Evolutionary conservation across 495 filamentous ascomycete genomes (phyloP), one percentile per base, ranked within the genome.

Genomic region (Lasiosphaeris hirsuta): DNA sequence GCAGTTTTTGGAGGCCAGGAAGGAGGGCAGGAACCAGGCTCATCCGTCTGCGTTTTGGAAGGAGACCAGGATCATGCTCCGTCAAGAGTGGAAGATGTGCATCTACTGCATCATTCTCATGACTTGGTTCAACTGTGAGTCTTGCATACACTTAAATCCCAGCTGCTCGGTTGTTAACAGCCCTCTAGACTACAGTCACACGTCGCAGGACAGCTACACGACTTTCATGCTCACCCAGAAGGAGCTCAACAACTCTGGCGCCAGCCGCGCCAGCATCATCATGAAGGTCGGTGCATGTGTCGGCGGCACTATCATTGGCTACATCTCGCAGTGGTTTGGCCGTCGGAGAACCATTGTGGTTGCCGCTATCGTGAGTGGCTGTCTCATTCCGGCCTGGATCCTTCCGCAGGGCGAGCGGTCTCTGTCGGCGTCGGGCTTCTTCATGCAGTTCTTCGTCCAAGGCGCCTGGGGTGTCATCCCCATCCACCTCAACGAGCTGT

Each of bases 381-480:
- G 72, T 39, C 61, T 92, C 10, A 86, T 91, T 54, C 86, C 86
- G 0, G 83, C 86, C 19, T 90, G 85, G 86, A 88, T 90, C 54
- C 76, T 90, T 7, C 87, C 86, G 3, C 66, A 72, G 0, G 71
- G 66, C 37, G 84, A 84, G 70, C 64, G 71, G 0, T 66, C 75
- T 4, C 78, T 92, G 14, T 86, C 84, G 0, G 86, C 75, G 4
- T 77, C 80, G 1, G 87, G 84, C 17, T 92, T 92, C 75, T 82
- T 88, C 67, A 81, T 90, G 56, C 88, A 92, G 64, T 90, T 90
- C 70, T 90, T 87, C 65, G 79, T 90, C 23, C 86, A 90, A 63
- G 89, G 89, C 7, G 85, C 86, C 0, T 92, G 84, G 85, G 87
- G 89, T 39, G 83, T 90, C 6, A 84, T 90, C 33, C 89, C 89